A percentile compares a stretch with the other conserved stretches of the same genome.
These are phyloP conservation scores for Silene noctiflora DNA, from an alignment of 179 eudicot genomes.

Conservation along the genomic window DNA sequence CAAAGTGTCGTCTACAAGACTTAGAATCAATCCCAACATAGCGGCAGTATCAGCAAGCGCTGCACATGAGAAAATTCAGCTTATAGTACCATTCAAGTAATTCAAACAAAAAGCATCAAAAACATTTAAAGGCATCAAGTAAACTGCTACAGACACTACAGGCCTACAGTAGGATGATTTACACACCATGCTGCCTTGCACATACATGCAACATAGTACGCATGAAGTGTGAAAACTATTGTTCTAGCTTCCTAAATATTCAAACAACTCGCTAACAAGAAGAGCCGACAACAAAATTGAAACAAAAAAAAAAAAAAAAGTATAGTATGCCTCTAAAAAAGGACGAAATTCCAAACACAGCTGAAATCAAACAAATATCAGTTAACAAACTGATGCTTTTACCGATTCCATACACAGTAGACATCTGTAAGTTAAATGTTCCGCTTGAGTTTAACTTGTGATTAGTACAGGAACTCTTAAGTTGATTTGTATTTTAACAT, in stretches of 20 bases:
- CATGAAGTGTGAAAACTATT: not conserved
- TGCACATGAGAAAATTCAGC: slow-evolving; percentile 14
- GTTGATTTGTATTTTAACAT: no score
- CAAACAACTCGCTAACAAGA: not conserved
- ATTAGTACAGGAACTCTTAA: no score
- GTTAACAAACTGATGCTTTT: no score
- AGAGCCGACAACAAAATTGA: not conserved
- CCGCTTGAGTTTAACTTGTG: no score
- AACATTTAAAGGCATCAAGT: not conserved
- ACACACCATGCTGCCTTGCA: not conserved
- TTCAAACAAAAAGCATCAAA: not conserved
- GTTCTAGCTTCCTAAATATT: not conserved
- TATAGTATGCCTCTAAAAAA: not conserved
- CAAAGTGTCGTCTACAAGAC: slow-evolving; percentile 36
- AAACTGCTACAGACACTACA: not conserved
- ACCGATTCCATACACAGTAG: no score
- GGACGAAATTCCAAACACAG: not conserved
- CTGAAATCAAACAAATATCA: not conserved
- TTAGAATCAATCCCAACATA: slow-evolving; percentile 35
- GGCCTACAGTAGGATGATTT: not conserved
- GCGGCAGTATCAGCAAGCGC: slow-evolving; percentile 41
- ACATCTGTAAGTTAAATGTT: no score
- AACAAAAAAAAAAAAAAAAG: no score
- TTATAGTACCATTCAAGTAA: not conserved
- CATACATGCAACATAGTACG: not conserved